Evolutionary conservation across 1,139 yeast genomes (phyloP).

Genomic region (Diutina sp.): DNA sequence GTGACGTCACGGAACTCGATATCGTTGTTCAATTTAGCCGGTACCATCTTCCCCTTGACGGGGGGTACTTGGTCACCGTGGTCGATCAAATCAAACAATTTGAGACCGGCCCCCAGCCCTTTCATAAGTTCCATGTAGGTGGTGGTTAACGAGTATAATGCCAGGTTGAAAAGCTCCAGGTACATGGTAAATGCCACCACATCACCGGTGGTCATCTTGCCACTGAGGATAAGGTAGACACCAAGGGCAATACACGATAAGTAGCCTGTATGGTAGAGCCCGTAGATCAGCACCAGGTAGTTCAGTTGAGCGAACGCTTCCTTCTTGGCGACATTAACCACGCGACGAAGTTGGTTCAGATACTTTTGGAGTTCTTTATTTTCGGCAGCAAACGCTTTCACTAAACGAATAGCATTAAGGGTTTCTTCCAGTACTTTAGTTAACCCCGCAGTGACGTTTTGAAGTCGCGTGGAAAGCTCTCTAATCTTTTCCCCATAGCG

Average conservation of each 20-base stretch:
- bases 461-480: constrained; percentile 28
- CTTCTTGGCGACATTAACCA: constrained; percentile 28
- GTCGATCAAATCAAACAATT: constrained; percentile 34
- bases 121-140: constrained; percentile 44
- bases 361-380: constrained; percentile 29
- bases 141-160: constrained; percentile 34
- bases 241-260: constrained; percentile 34
- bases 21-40: constrained; percentile 34
- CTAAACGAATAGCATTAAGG: constrained; percentile 28
- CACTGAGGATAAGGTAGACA: constrained; percentile 28
- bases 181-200: constrained; percentile 38
- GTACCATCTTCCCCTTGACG: constrained; percentile 24
- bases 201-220: constrained; percentile 33
- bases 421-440: constrained; percentile 36
- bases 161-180: constrained; percentile 36
- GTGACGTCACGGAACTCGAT: constrained; percentile 55
- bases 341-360: constrained; percentile 26
- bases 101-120: constrained; percentile 42
- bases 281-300: constrained; percentile 31
- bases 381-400: constrained; percentile 35
- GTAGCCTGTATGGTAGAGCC: constrained; percentile 33
- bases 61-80: constrained; percentile 31
- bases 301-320: constrained; percentile 38
- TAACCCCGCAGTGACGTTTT: constrained; percentile 34
- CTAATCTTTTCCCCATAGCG: constrained; percentile 38